These are phyloP conservation scores for Penicillium diatomitis DNA, from an alignment of 495 filamentous ascomycete species.

Conservation along the genomic window DNA sequence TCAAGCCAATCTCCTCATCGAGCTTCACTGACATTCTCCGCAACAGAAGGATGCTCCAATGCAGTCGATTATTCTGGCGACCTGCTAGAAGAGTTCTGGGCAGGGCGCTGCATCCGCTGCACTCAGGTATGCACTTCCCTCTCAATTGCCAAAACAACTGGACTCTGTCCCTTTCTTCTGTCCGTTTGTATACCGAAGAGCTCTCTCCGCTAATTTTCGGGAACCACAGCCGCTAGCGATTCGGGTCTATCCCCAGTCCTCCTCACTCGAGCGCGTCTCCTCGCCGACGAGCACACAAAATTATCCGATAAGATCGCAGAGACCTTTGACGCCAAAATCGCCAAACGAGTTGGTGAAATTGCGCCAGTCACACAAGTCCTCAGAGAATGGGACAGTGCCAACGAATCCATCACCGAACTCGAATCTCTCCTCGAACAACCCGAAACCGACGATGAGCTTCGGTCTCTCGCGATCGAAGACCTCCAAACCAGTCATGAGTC, in stretches of 20 bases:
- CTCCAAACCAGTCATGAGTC: constrained; percentile 51
- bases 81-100: constrained; percentile 9
- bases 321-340: constrained; percentile 61
- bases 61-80: constrained; percentile 22
- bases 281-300: constrained; percentile 58
- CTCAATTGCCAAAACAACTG: not conserved
- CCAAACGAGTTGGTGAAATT: constrained; percentile 72
- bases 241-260: constrained; percentile 47
- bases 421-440: constrained; percentile 49
- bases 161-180: no score
- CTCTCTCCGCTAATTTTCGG: constrained; percentile 3
- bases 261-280: constrained; percentile 51
- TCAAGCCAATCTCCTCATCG: no score
- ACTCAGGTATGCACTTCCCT: constrained; percentile 16
- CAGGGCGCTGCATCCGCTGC: constrained; percentile 15
- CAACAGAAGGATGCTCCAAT: constrained; percentile 26
- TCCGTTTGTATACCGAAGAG: not conserved
- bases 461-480: constrained; percentile 67
- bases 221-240: constrained; percentile 25
- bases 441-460: constrained; percentile 53
- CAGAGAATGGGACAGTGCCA: constrained; percentile 49
- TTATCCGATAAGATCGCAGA: constrained; percentile 46
- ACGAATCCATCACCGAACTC: constrained; percentile 48
- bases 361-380: constrained; percentile 57
- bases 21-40: no score